These are phyloP conservation scores for Salvia sclarea DNA, from an alignment of 305 asterid genomes.

Conservation along the genomic window DNA sequence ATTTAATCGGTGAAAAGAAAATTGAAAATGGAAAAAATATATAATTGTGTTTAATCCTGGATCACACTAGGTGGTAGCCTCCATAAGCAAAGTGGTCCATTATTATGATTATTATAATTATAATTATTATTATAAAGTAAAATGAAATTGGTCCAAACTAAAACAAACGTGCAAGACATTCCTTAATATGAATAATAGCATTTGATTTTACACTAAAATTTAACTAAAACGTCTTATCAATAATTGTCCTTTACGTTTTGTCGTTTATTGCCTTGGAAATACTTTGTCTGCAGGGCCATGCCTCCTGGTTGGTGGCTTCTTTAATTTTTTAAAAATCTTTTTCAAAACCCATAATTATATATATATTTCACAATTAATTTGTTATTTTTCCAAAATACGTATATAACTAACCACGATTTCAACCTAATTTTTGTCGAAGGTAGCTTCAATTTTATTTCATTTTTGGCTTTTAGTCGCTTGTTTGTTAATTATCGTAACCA, in stretches of 20 bases:
- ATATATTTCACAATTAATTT: no score
- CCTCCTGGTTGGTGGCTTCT: conserved; percentile 15
- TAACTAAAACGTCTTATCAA: conserved; percentile 7
- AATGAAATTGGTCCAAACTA: conserved; percentile 15
- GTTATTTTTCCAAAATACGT: no score
- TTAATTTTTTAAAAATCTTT: neutral
- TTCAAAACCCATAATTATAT: neutral
- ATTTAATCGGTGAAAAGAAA: neutral
- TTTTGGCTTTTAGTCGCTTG: no score
- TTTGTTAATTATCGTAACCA: no score
- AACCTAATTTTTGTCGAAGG: no score
- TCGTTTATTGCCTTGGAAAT: conserved; percentile 21
- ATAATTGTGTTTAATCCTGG: neutral
- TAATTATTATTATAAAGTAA: neutral
- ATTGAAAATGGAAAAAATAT: neutral
- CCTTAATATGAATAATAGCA: neutral
- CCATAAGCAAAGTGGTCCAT: conserved; percentile 26
- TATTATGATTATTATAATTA: neutral
- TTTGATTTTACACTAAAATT: neutral
- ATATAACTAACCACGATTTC: no score
- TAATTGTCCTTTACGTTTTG: conserved; percentile 20
- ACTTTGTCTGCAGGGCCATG: conserved; percentile 18
- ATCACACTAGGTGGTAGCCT: conserved; percentile 16
- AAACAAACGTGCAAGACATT: conserved; percentile 36
- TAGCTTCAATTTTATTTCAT: no score